Evolutionary conservation across 2,329 filamentous ascomycete genomes (phyloP).

Genomic region (Colletotrichum incanum): DNA sequence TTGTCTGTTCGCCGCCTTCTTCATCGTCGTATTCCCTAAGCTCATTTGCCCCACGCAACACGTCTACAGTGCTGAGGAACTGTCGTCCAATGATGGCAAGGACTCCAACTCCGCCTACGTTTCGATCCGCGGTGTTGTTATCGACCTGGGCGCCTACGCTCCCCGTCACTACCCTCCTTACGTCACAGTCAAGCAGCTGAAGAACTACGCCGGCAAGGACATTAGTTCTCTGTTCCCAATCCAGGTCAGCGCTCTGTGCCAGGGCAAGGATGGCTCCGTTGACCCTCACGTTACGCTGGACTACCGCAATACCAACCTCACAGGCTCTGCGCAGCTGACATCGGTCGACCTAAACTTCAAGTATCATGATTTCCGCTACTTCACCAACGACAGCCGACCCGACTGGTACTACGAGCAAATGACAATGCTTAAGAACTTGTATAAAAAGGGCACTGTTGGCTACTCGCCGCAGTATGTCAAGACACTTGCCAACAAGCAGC

Average conservation of each 20-base stretch:
- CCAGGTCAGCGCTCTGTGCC: conserved; percentile 93
- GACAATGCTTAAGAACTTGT: conserved; percentile 81
- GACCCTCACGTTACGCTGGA: conserved; percentile 85
- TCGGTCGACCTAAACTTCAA: conserved; percentile 79
- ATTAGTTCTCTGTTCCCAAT: conserved; percentile 93
- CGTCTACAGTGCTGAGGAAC: conserved; percentile 85
- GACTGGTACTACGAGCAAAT: conserved; percentile 97
- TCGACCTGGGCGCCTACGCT: conserved; percentile 83
- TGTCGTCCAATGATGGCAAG: conserved; percentile 82
- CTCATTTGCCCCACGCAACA: conserved; percentile 94
- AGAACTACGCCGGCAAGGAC: conserved; percentile 89
- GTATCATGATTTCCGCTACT: conserved; percentile 95
- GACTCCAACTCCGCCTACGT: conserved; percentile 76
- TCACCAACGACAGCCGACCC: conserved; percentile 83
- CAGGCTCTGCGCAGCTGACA: conserved; percentile 75
- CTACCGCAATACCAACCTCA: conserved; percentile 84
- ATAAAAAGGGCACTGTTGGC: conserved; percentile 89
- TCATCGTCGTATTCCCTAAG: conserved; percentile 89
- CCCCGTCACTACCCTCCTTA: conserved; percentile 83
- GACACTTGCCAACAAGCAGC: conserved; percentile 74
- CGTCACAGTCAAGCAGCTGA: conserved; percentile 72
- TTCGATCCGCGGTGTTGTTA: conserved; percentile 90
- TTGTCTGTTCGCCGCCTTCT: conserved; percentile 85
- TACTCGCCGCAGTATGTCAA: conserved; percentile 85
- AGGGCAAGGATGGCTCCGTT: conserved; percentile 77